Evolutionary conservation across 352 stramenopile genomes (phyloP), one percentile per base, ranked within the genome.

Genomic region (Pythium diclinum): DNA sequence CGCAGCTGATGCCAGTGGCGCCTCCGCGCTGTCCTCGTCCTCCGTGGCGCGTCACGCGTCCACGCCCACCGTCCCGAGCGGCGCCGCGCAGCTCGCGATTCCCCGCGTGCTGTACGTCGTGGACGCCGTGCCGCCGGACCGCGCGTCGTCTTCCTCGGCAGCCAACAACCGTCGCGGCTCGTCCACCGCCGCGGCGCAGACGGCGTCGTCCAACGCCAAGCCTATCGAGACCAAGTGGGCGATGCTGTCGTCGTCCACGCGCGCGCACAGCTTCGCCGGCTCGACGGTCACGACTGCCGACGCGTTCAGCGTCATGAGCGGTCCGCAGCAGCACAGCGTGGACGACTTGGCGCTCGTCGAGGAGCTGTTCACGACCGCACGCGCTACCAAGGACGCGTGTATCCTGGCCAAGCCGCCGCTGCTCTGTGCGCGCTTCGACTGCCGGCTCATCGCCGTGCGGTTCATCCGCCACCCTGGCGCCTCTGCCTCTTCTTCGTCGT

Each of bases 401-500:
- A 65, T 92, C 16, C 17, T 92, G 19, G 76, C 83, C 55, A 92
- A 91, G 44, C 65, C 80, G 17, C 85, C 85, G 28, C 55, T 94
- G 34, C 68, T 94, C 33, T 88, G 80, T 65, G 85, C 79, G 23
- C 76, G 85, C 46, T 91, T 92, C 44, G 85, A 94, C 66, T 90
- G 74, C 42, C 73, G 71, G 3, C 72, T 94, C 28, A 65, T 92
- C 23, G 82, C 77, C 3, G 79, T 94, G 32, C 60, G 74, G 19
- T 94, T 92, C 68, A 74, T 75, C 40, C 73, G 73, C 3, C 33
- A 49, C 10, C 11, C 11, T 16, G 34, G 13, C 7, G 56, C 17
- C 13, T 52, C 59, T 6, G 19, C 58, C 2, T 36, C 28, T 23
- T 56, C 46, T 17, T 32, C 52, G 3, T 32, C 57, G 0, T 23